These are phyloP conservation scores for Oldenlandia corymbosa DNA, from an alignment of 257 asterid species.

Conservation along the genomic window DNA sequence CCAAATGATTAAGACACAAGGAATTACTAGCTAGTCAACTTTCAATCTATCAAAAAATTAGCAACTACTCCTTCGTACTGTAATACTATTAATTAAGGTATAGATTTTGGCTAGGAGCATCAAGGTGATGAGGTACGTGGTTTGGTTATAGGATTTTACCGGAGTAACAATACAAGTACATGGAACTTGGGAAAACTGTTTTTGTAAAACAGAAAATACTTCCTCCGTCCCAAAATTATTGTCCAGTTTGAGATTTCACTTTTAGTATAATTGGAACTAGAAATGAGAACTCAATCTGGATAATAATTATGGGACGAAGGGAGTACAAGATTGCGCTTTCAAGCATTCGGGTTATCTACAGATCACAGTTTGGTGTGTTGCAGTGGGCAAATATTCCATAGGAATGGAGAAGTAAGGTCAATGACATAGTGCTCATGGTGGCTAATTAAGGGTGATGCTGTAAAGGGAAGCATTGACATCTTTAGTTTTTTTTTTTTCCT, in stretches of 20 bases:
- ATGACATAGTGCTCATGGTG: constrained; percentile 19
- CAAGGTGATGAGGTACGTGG: constrained; percentile 21
- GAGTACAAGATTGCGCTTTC: constrained; percentile 24
- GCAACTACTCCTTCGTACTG: too few species aligned
- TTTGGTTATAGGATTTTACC: constrained; percentile 21
- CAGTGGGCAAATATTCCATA: constrained; percentile 31
- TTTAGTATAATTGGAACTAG: too few species aligned
- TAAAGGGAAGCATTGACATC: constrained; percentile 31
- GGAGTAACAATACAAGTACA: constrained; percentile 30
- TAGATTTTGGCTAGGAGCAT: too few species aligned
- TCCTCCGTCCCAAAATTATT: too few species aligned
- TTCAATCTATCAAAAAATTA: too few species aligned
- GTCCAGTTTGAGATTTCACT: too few species aligned
- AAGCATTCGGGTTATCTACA: constrained; percentile 29
- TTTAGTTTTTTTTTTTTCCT: constrained; percentile 22
- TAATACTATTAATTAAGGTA: too few species aligned
- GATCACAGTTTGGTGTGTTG: constrained; percentile 13
- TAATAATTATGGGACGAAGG: too few species aligned
- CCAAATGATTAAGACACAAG: too few species aligned
- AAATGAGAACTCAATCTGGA: too few species aligned
- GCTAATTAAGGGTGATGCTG: constrained; percentile 23
- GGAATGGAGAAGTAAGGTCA: constrained; percentile 30
- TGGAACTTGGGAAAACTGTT: constrained; percentile 4
- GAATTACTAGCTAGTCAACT: too few species aligned
- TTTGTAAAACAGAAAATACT: background rate